These are phyloP conservation scores for Carex littledalei DNA, from an alignment of 176 grass and related monocot species.

Conservation along the genomic window DNA sequence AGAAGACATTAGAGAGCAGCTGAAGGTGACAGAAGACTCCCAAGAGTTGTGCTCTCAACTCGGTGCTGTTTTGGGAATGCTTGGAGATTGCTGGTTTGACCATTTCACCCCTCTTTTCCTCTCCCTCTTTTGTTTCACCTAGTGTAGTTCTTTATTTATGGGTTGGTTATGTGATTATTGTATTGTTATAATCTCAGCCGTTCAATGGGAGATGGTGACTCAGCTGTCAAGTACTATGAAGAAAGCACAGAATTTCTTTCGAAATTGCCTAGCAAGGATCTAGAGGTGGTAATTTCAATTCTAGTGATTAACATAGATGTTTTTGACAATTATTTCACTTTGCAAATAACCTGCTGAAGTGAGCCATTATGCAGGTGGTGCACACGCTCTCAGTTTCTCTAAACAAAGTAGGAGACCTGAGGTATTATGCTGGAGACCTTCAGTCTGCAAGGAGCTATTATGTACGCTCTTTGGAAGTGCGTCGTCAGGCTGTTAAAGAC, in stretches of 20 bases:
- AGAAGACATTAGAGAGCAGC: constrained; percentile 81
- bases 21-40: constrained; percentile 52
- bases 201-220: constrained; percentile 63
- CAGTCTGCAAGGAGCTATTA: constrained; percentile 89
- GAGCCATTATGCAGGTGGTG: constrained; percentile 48
- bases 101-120: neutral
- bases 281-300: constrained; percentile 47
- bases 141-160: neutral
- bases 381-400: constrained; percentile 92
- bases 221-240: constrained; percentile 78
- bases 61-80: constrained; percentile 88
- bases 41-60: constrained; percentile 81
- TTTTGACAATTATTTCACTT: constrained; percentile 12
- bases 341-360: constrained; percentile 16
- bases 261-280: constrained; percentile 59
- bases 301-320: neutral
- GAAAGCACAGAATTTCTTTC: constrained; percentile 82
- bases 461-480: constrained; percentile 69
- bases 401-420: constrained; percentile 93
- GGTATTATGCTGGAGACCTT: constrained; percentile 77
- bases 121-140: constrained; percentile 2
- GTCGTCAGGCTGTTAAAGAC: constrained; percentile 68
- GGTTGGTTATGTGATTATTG: neutral
- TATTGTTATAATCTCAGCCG: constrained; percentile 46
- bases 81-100: constrained; percentile 87